Conservation (phyloP, 148 eudicot species). For the Fagopyrum homotropicum region DNA sequence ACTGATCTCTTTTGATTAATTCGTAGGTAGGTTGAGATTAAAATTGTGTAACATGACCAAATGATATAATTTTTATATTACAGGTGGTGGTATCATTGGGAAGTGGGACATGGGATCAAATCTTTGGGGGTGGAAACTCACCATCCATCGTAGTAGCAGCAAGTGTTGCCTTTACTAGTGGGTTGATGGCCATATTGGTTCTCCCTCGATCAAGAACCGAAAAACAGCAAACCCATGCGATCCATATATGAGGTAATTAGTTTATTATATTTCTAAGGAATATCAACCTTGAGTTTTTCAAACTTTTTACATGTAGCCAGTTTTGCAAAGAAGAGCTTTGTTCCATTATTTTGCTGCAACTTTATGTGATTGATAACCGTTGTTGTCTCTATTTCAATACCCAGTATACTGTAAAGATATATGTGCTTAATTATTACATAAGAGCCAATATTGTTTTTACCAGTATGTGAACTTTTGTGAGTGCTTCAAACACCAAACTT, state of each 20-base stretch:
- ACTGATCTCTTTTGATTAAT: not conserved
- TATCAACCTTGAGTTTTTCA: too few relatives aligned
- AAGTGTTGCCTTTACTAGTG: not conserved
- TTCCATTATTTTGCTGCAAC: too few relatives aligned
- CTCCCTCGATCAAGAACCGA: slow-evolving; percentile 2
- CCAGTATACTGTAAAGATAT: too few relatives aligned
- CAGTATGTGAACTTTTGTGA: too few relatives aligned
- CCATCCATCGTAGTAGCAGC: not conserved
- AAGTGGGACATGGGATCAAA: slow-evolving; percentile 6
- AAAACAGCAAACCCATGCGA: not conserved
- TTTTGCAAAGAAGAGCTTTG: too few relatives aligned
- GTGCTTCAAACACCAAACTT: too few relatives aligned
- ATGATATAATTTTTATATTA: not conserved
- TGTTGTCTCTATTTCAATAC: too few relatives aligned
- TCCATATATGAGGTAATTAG: not conserved
- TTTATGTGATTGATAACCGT: too few relatives aligned
- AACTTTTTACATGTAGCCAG: too few relatives aligned
- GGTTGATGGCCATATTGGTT: slow-evolving; percentile 7
- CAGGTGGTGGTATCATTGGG: slow-evolving; percentile 11
- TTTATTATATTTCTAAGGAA: too few relatives aligned
- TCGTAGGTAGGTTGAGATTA: not conserved
- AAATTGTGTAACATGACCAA: not conserved
- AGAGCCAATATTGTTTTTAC: too few relatives aligned
- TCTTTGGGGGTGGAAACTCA: slow-evolving; percentile 5
- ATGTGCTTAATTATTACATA: too few relatives aligned